phyloP scores from a whole-genome alignment of 2,329 filamentous ascomycete species.

The Lachnellula cervina region DNA sequence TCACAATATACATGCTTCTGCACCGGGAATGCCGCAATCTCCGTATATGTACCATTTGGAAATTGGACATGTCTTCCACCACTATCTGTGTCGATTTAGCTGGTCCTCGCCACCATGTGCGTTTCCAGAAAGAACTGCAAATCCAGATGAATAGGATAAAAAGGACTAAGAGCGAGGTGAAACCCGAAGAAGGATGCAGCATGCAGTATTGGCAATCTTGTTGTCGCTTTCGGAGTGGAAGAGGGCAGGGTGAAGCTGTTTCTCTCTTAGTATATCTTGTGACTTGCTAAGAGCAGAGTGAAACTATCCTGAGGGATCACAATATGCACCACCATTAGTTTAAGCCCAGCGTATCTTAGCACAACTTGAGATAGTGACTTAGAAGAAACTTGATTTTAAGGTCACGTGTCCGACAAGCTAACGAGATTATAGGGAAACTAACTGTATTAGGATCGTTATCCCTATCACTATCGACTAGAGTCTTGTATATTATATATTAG shows the following conservation, averaged over 20 bases:
- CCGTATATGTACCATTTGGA: slow-evolving; percentile 46
- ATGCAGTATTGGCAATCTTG: slow-evolving; percentile 30
- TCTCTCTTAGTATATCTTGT: neutral
- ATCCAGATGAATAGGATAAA: slow-evolving; percentile 51
- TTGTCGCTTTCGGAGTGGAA: slow-evolving; percentile 56
- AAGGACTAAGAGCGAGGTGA: slow-evolving; percentile 45
- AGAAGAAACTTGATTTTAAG: neutral
- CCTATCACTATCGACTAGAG: no score
- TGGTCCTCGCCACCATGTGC: slow-evolving; percentile 49
- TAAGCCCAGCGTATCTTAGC: slow-evolving; percentile 40
- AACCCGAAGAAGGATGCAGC: slow-evolving; percentile 54
- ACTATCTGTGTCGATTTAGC: slow-evolving; percentile 62
- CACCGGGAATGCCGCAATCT: slow-evolving; percentile 46
- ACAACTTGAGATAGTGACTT: neutral
- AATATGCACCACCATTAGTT: slow-evolving; percentile 62
- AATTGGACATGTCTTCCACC: slow-evolving; percentile 57
- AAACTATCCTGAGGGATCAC: slow-evolving; percentile 42
- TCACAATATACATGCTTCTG: slow-evolving; percentile 36
- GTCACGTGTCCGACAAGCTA: no score
- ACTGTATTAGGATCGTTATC: no score
- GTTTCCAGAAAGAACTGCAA: slow-evolving; percentile 60
- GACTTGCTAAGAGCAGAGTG: neutral
- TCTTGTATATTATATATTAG: no score
- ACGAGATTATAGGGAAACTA: no score
- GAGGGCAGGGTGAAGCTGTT: slow-evolving; percentile 45